These are phyloP conservation scores for Suhomyces sp. DNA, from an alignment of 805 yeast genomes.

Conservation along the genomic window DNA sequence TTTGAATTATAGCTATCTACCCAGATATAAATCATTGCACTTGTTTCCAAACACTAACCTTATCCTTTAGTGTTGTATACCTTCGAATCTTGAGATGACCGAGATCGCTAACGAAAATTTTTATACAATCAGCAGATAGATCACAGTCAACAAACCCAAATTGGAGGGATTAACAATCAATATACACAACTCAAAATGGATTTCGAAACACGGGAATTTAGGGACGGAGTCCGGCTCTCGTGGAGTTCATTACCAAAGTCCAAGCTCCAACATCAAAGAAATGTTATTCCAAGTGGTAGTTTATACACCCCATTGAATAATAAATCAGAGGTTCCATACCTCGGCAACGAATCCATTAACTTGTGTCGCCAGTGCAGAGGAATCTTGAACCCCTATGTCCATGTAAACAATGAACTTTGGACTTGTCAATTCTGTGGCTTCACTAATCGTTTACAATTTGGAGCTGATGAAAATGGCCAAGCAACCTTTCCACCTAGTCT, in stretches of 20 bases:
- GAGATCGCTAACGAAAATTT: neutral
- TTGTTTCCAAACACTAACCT: no score
- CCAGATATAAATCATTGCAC: no score
- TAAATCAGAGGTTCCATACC: slow-evolving; percentile 36
- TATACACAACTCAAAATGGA: slow-evolving; percentile 24
- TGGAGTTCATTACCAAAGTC: slow-evolving; percentile 66
- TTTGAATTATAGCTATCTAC: no score
- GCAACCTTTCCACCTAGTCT: slow-evolving; percentile 33
- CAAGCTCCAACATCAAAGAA: slow-evolving; percentile 51
- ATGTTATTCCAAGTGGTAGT: slow-evolving; percentile 56
- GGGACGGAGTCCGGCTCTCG: slow-evolving; percentile 70
- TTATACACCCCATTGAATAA: slow-evolving; percentile 59
- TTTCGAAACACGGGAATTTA: slow-evolving; percentile 62
- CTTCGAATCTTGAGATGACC: no score
- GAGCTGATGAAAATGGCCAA: slow-evolving; percentile 14
- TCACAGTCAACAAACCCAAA: no score
- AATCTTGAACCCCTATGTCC: slow-evolving; percentile 53
- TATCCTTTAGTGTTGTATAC: no score
- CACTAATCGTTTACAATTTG: slow-evolving; percentile 38
- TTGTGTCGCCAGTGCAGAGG: slow-evolving; percentile 56
- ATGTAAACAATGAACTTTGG: slow-evolving; percentile 44
- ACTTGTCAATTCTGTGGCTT: slow-evolving; percentile 56
- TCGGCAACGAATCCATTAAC: slow-evolving; percentile 42
- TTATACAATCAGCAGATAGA: no score
- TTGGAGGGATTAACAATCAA: neutral